phyloP scores from a whole-genome alignment of 2,329 filamentous ascomycete genomes.

The Orbilia quercus region DNA sequence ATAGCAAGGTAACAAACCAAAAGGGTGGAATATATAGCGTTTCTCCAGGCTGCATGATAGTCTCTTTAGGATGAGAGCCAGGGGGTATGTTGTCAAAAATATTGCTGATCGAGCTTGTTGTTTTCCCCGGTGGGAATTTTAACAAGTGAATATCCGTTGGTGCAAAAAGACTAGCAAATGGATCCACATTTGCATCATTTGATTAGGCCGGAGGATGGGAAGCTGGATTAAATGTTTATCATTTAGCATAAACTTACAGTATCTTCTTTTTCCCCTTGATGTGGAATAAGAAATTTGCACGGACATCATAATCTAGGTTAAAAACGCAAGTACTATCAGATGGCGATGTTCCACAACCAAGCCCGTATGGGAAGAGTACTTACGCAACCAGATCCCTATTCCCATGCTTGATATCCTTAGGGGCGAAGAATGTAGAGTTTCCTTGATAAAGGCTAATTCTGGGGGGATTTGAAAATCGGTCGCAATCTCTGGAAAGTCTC shows the following conservation, averaged over 20 bases:
- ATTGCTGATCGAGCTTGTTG: slow-evolving; percentile 80
- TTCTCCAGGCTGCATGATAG: slow-evolving; percentile 75
- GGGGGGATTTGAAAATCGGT: slow-evolving; percentile 76
- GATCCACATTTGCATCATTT: too few species aligned
- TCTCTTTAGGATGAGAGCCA: slow-evolving; percentile 71
- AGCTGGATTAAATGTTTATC: slow-evolving; percentile 52
- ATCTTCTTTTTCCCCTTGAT: slow-evolving; percentile 75
- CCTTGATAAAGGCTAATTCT: slow-evolving; percentile 69
- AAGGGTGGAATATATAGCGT: slow-evolving; percentile 82
- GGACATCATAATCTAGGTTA: slow-evolving; percentile 69
- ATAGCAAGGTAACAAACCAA: slow-evolving; percentile 67
- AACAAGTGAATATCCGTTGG: slow-evolving; percentile 78
- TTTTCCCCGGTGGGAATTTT: slow-evolving; percentile 78
- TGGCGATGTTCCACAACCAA: slow-evolving; percentile 17
- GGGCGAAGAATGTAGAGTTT: slow-evolving; percentile 80
- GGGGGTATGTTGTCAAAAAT: slow-evolving; percentile 68
- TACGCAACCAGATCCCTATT: slow-evolving; percentile 81
- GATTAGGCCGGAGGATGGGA: too few species aligned
- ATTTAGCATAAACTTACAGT: slow-evolving; percentile 29
- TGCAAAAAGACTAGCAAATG: slow-evolving; percentile 85
- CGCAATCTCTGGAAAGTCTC: slow-evolving; percentile 78
- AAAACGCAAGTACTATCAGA: slow-evolving; percentile 16
- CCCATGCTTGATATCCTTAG: slow-evolving; percentile 78
- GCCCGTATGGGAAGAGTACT: slow-evolving; percentile 61
- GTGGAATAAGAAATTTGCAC: slow-evolving; percentile 88